Conservation (phyloP, 2,329 filamentous ascomycete species). For the Lecanicillium sp. region DNA sequence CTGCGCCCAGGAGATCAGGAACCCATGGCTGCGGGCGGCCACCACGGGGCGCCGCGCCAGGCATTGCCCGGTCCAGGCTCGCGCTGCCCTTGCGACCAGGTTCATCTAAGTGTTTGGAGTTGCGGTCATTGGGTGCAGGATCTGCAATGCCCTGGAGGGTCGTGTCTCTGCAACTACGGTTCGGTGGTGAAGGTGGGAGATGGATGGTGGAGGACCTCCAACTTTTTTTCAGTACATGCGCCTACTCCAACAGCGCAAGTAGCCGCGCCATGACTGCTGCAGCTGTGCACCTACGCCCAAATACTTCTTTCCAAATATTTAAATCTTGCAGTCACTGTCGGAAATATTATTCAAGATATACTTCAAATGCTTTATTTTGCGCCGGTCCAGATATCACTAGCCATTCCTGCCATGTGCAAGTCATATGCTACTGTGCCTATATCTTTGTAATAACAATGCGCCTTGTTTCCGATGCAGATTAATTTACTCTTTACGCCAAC, state of each 20-base stretch:
- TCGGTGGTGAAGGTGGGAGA: too few relatives aligned
- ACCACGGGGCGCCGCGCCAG: conserved; percentile 17
- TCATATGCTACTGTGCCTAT: neutral
- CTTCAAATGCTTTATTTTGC: neutral
- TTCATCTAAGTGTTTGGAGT: conserved; percentile 25
- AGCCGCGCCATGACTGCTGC: too few relatives aligned
- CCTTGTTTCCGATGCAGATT: neutral
- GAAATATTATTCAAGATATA: too few relatives aligned
- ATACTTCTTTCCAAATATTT: too few relatives aligned
- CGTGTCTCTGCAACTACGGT: too few relatives aligned
- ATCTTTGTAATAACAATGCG: neutral
- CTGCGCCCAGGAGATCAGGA: neutral
- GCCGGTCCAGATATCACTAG: neutral
- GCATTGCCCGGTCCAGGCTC: conserved; percentile 33
- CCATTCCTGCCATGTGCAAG: neutral
- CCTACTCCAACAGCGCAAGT: neutral
- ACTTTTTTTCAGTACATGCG: neutral
- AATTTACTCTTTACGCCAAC: conserved; percentile 24
- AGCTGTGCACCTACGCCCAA: too few relatives aligned
- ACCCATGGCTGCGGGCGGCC: neutral
- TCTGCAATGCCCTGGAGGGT: neutral
- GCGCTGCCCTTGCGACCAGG: conserved; percentile 31
- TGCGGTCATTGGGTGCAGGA: neutral
- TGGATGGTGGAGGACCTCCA: too few relatives aligned
- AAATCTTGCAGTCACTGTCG: too few relatives aligned